phyloP scores from a whole-genome alignment of 495 filamentous ascomycete genomes.

The Aspergillus homomorphus region DNA sequence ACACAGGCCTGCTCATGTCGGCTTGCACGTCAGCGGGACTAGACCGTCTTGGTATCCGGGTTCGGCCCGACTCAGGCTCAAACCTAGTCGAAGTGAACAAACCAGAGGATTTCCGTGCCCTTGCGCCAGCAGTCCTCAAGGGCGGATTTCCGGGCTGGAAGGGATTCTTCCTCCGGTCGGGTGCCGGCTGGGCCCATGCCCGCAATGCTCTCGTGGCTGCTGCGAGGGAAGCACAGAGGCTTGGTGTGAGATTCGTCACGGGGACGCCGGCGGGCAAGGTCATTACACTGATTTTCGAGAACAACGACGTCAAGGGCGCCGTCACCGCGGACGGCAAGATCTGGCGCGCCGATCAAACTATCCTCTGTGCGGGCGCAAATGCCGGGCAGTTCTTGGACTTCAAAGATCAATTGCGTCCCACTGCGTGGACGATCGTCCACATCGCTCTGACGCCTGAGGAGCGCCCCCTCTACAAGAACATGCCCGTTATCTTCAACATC shows the following conservation, averaged over 20 bases:
- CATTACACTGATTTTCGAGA: conserved; percentile 28
- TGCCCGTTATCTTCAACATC: conserved; percentile 52
- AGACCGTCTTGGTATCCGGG: conserved; percentile 29
- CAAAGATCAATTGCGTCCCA: conserved; percentile 52
- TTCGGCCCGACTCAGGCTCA: conserved; percentile 29
- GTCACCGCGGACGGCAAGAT: conserved; percentile 32
- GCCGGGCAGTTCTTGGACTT: conserved; percentile 47
- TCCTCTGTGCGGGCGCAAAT: conserved; percentile 50
- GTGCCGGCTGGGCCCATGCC: conserved; percentile 52
- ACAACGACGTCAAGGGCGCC: conserved; percentile 36
- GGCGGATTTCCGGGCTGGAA: conserved; percentile 51
- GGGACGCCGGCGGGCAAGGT: conserved; percentile 37
- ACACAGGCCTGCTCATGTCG: conserved; percentile 47
- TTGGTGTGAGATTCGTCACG: conserved; percentile 46
- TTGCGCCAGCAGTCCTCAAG: conserved; percentile 49
- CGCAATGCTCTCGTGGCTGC: conserved; percentile 43
- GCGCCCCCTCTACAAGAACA: conserved; percentile 34
- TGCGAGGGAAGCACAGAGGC: conserved; percentile 36
- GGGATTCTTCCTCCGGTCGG: conserved; percentile 40
- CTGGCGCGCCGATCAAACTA: conserved; percentile 37
- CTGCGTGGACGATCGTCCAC: conserved; percentile 52
- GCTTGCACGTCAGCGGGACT: conserved; percentile 34
- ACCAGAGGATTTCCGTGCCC: conserved; percentile 44
- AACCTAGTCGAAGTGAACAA: conserved; percentile 27
- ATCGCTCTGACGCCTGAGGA: conserved; percentile 48